A percentile compares a stretch with the other conserved stretches of the same genome.
These are phyloP conservation scores for Agaricus blazei DNA, from an alignment of 768 basidiomycete species.

Conservation along the genomic window DNA sequence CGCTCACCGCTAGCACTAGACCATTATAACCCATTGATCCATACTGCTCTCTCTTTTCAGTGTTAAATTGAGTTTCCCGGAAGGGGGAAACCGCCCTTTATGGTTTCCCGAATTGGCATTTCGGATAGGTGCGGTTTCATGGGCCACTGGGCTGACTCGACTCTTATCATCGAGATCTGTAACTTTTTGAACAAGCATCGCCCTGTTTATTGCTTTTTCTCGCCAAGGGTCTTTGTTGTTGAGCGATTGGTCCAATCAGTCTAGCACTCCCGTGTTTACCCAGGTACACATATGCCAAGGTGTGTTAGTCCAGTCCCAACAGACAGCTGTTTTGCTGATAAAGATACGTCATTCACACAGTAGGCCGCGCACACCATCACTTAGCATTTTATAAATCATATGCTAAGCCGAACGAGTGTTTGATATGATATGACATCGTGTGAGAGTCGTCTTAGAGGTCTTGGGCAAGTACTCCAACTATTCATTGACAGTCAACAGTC, in stretches of 20 bases:
- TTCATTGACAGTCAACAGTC: too few species aligned
- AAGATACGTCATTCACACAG: conserved; percentile 4
- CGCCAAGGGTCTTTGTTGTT: too few species aligned
- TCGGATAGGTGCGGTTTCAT: conserved; percentile 1
- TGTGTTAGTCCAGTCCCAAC: background rate
- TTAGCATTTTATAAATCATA: background rate
- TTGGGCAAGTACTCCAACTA: background rate
- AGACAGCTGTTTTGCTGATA: background rate
- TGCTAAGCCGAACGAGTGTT: background rate
- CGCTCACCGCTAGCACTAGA: too few species aligned
- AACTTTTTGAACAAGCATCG: too few species aligned
- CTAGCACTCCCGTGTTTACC: background rate
- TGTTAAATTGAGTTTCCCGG: background rate
- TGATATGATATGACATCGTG: background rate
- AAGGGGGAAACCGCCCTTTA: background rate
- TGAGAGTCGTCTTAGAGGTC: background rate
- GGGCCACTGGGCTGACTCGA: background rate
- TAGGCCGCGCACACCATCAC: background rate
- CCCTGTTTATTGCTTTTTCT: too few species aligned
- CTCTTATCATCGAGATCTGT: background rate
- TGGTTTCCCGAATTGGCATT: conserved; percentile 1
- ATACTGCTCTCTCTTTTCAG: background rate
- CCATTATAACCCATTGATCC: background rate
- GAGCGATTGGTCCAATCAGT: too few species aligned
- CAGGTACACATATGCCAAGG: conserved; percentile 7